A percentile compares a stretch with the other conserved stretches of the same genome.
Evolutionary conservation across 108 stramenopile species (phyloP).

Genomic region (Skeletonema menzelii): DNA sequence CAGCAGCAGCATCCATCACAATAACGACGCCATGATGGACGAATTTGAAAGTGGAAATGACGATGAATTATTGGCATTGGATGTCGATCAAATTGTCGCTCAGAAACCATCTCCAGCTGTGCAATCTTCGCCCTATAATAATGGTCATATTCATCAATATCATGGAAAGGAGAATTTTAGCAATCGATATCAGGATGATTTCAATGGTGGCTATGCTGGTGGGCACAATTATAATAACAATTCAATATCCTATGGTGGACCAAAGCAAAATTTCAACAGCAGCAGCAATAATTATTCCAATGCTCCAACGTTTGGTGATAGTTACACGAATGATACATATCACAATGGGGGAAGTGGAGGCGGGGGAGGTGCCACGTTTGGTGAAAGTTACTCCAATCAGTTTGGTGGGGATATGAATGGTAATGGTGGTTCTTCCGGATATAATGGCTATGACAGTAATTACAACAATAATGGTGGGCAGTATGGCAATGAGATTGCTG

Average conservation of each 20-base stretch:
- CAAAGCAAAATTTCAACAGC: no score
- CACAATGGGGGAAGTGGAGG: neutral
- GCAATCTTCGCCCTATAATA: no score
- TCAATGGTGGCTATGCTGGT: no score
- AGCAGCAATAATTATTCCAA: no score
- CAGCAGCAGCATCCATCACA: neutral
- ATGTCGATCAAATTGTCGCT: conserved; percentile 35
- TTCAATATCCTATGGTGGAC: no score
- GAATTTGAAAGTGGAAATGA: conserved; percentile 26
- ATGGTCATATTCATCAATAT: no score
- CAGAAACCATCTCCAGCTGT: neutral
- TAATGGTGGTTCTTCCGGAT: neutral
- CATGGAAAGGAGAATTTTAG: no score
- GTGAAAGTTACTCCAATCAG: conserved; percentile 6
- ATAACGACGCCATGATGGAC: neutral
- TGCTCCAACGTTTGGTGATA: neutral
- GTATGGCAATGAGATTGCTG: neutral
- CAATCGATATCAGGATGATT: no score
- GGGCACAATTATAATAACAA: no score
- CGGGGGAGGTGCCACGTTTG: conserved; percentile 9
- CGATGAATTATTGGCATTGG: conserved; percentile 39
- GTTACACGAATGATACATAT: neutral
- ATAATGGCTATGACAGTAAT: neutral
- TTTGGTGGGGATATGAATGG: neutral
- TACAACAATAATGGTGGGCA: neutral